Base-by-base conservation (phyloP, 2,329 filamentous ascomycete genomes). In the Xylaria sp. region DNA sequence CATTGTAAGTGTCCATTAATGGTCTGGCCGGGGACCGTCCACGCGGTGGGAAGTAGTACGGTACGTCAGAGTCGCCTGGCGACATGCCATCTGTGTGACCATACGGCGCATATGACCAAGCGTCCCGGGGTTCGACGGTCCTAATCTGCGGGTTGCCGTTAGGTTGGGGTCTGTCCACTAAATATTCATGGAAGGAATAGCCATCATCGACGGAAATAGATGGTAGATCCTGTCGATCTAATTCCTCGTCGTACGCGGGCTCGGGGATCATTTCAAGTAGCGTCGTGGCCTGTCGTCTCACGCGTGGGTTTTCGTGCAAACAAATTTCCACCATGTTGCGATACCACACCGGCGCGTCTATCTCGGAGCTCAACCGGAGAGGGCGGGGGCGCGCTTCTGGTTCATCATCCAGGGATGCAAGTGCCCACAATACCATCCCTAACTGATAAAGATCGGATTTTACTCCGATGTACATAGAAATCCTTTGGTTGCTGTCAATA, bases 391-490 rank as follows among this genome's bases (percentile, higher is more conserved):
- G 86, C 18, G 84, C 80, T 70, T 97, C 94, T 1, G 94, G 94
- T 66, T 97, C 93, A 66, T 97, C 93, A 51, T 92, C 85, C 62
- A 93, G 84, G 67, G 88, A 89, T 1, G 91, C 93, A 42, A 99
- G 76, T 19, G 91, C 91, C 91, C 93, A 99, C 2, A 99, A 76
- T 1, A 96, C 92, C 94, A 99, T 99, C 4, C 94, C 94, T 4
- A 97, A 81, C 72, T 99, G 94, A 67, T 89, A 99, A 1, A 99
- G 78, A 72, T 99, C 94, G 0, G 93, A 96, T 74, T 99, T 99
- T 69, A 97, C 92, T 11, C 94, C 93, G 69, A 99, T 97, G 68
- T 96, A 97, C 88, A 97, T 96, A 42, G 90, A 89, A 48, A 99
- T 92, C 24, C 91, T 84, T 71, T 97, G 92, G 53, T 90, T 90